Evolutionary conservation across 1,284 basidiomycete species (phyloP).

Genomic region (Sparassis latifolia): DNA sequence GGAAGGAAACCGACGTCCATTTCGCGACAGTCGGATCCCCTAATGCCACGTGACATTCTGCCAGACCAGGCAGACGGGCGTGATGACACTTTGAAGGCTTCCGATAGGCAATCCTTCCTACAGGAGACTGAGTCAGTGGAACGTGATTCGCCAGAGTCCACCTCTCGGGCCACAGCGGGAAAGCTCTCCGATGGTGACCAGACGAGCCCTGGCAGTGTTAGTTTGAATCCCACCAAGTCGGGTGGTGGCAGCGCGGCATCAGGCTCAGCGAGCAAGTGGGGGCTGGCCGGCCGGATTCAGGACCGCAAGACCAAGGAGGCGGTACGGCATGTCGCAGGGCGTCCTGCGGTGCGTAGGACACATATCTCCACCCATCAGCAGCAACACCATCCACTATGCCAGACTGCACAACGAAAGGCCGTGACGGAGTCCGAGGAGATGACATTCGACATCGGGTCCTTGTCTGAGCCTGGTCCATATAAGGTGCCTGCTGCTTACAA

Average conservation of each 20-base stretch:
- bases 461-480: constrained; percentile 40
- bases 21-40: no score
- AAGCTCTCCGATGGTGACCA: constrained; percentile 21
- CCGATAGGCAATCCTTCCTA: constrained; percentile 39
- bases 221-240: constrained; percentile 23
- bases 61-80: no score
- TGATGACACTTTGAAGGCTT: constrained; percentile 29
- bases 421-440: constrained; percentile 27
- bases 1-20: no score
- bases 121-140: constrained; percentile 35
- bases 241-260: constrained; percentile 11
- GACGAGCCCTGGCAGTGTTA: constrained; percentile 27
- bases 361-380: constrained; percentile 13
- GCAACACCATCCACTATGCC: no score
- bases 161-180: constrained; percentile 13
- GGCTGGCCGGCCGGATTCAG: constrained; percentile 1
- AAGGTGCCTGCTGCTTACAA: constrained; percentile 2
- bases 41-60: no score
- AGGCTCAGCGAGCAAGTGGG: not conserved
- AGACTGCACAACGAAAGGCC: constrained; percentile 14
- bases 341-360: constrained; percentile 12
- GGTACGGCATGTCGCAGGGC: constrained; percentile 11
- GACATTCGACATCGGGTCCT: constrained; percentile 52
- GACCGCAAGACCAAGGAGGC: constrained; percentile 19
- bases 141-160: constrained; percentile 26